These are phyloP conservation scores for Chytriomyces hyalinus DNA, from an alignment of 192 early-diverging fungal species.

Conservation along the genomic window DNA sequence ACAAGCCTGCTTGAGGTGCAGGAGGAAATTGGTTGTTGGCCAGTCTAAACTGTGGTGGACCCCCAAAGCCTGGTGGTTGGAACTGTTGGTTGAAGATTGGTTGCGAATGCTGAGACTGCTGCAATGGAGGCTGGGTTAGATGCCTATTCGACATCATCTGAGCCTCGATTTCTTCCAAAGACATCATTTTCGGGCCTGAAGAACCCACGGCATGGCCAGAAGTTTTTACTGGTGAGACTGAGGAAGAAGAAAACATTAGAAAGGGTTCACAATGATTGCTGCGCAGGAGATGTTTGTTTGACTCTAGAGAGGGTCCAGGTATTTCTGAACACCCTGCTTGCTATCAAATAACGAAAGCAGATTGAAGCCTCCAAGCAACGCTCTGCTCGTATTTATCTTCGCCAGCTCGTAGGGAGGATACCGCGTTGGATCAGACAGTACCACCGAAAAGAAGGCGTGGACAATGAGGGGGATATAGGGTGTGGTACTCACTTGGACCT, in stretches of 20 bases:
- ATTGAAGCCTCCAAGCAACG: conserved; percentile 17
- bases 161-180: conserved; percentile 49
- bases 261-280: neutral
- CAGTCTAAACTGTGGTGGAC: too few relatives aligned
- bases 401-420: conserved; percentile 18
- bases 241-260: neutral
- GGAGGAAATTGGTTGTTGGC: too few relatives aligned
- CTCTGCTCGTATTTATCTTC: conserved; percentile 39
- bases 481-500: conserved; percentile 19
- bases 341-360: conserved; percentile 9
- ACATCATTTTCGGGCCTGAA: conserved; percentile 33
- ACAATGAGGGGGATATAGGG: neutral
- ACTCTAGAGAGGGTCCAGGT: neutral
- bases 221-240: neutral
- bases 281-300: neutral
- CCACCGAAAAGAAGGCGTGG: conserved; percentile 26
- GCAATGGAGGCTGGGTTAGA: conserved; percentile 4
- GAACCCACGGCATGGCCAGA: too few relatives aligned
- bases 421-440: conserved; percentile 16
- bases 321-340: neutral
- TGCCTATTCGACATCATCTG: conserved; percentile 27
- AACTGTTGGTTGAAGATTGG: too few relatives aligned
- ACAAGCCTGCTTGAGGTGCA: too few relatives aligned
- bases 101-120: conserved; percentile 20
- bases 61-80: too few relatives aligned